Percentiles rank a stretch among this genome's conserved stretches.
These are phyloP conservation scores for Colletotrichum viniferum DNA, from an alignment of 2,329 filamentous ascomycete species.

Conservation along the genomic window DNA sequence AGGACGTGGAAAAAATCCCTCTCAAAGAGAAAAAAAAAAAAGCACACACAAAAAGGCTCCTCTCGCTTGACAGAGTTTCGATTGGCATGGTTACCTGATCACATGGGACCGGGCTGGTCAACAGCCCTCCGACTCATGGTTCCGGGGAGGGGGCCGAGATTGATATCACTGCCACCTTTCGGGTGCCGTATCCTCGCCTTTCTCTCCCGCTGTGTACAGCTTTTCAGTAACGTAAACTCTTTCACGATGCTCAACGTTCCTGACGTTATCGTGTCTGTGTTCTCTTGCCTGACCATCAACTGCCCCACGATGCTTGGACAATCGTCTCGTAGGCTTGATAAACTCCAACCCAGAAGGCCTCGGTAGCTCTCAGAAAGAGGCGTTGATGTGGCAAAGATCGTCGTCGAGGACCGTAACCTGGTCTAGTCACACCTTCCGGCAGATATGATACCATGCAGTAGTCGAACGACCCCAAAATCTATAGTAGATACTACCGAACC, in stretches of 20 bases:
- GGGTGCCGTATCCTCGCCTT: neutral
- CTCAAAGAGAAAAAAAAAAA: neutral
- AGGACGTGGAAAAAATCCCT: neutral
- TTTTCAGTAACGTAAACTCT: neutral
- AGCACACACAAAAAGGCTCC: neutral
- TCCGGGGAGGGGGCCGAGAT: neutral
- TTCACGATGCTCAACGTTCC: neutral
- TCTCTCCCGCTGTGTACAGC: neutral
- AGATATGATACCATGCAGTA: neutral
- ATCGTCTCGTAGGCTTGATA: neutral
- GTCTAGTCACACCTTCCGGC: neutral
- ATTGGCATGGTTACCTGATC: neutral
- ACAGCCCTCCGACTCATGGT: neutral
- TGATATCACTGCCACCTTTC: neutral
- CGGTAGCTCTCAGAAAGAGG: neutral
- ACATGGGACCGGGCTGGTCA: neutral
- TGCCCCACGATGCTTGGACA: neutral
- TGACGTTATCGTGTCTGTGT: neutral
- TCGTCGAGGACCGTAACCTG: neutral
- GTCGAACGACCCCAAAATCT: neutral
- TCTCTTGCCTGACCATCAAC: neutral
- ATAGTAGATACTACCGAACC: no score
- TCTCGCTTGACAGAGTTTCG: neutral
- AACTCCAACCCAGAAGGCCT: neutral
- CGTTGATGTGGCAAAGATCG: no score